Evolutionary conservation across 495 filamentous ascomycete species (phyloP).

Genomic region (Pseudotulostoma volvatum): DNA sequence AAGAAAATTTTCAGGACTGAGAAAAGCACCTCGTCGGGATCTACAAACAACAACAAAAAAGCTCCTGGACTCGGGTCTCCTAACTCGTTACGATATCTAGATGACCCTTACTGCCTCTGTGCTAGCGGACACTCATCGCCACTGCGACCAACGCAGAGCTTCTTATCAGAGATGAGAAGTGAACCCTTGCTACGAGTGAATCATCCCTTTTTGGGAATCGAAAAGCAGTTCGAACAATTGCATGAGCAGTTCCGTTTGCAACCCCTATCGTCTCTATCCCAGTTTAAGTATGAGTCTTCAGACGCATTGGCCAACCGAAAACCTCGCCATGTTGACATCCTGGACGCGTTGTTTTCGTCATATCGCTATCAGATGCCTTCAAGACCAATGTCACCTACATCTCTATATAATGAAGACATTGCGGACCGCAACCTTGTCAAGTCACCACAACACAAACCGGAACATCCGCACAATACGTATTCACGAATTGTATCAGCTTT

Average conservation of each 20-base stretch:
- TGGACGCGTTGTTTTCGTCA: conserved; percentile 22
- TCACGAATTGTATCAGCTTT: conserved; percentile 18
- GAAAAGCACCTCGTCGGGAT: no score
- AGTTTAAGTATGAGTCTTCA: conserved; percentile 7
- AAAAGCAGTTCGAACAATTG: conserved; percentile 26
- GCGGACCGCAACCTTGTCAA: conserved; percentile 28
- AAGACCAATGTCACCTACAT: conserved; percentile 15
- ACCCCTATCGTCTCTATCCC: conserved; percentile 16
- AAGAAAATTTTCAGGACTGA: no score
- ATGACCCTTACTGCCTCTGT: neutral
- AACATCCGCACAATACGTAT: conserved; percentile 2
- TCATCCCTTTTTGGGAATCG: conserved; percentile 23
- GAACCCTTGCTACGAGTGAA: conserved; percentile 11
- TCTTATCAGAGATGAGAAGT: neutral
- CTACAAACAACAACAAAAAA: no score
- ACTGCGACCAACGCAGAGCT: neutral
- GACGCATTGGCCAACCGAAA: conserved; percentile 5
- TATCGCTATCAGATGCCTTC: conserved; percentile 15
- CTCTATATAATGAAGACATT: conserved; percentile 31
- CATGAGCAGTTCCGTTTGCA: conserved; percentile 18
- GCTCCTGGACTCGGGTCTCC: neutral
- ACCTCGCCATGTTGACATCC: conserved; percentile 25
- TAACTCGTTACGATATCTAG: neutral
- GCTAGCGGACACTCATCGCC: neutral
- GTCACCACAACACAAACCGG: neutral